These are phyloP conservation scores for Backusella tarrabulga DNA, from an alignment of 192 early-diverging fungal genomes.

Conservation along the genomic window DNA sequence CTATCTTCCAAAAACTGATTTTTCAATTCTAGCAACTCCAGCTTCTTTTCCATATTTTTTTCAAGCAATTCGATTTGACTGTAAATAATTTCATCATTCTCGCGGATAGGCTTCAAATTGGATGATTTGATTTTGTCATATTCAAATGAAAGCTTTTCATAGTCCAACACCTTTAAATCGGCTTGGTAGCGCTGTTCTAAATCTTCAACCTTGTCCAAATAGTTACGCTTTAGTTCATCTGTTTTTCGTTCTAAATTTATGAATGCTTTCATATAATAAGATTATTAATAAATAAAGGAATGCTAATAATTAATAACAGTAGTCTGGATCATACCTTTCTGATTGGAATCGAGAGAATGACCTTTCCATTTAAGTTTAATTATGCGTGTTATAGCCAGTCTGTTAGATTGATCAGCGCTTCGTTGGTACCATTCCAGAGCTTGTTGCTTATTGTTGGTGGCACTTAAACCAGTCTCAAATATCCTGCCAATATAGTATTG, in stretches of 20 bases:
- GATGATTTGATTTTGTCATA: neutral
- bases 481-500: neutral
- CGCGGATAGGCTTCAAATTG: neutral
- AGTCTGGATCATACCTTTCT: neutral
- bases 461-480: neutral
- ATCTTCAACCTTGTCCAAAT: neutral
- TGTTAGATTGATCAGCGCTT: neutral
- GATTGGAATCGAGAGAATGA: neutral
- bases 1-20: neutral
- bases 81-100: neutral
- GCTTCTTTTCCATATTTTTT: neutral
- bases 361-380: constrained; percentile 1
- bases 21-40: neutral
- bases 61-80: neutral
- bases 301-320: no score
- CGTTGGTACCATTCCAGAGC: neutral
- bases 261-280: neutral
- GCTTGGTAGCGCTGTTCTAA: neutral
- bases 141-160: neutral
- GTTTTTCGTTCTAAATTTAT: neutral
- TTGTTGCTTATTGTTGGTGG: neutral
- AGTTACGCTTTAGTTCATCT: neutral
- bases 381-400: neutral
- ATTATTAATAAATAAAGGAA: neutral
- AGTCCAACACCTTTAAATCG: neutral